A percentile compares a stretch with the other conserved stretches of the same genome.
Evolutionary conservation across 768 basidiomycete species (phyloP).

Genomic region (Rhodotorula graminis): DNA sequence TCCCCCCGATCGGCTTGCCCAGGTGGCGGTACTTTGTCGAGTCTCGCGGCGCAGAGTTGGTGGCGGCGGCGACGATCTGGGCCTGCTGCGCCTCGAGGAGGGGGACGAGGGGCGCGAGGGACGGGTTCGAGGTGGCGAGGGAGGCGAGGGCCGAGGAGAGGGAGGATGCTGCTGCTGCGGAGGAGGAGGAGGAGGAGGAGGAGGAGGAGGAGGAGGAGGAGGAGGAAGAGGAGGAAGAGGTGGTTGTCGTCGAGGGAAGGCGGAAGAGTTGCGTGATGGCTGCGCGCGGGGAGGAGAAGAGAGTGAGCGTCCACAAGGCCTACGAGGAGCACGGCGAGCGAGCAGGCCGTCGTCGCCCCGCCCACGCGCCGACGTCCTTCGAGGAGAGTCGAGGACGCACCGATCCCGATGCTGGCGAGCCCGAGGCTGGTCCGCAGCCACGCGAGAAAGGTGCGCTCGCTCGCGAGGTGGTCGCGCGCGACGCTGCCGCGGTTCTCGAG

Average conservation of each 20-base stretch:
- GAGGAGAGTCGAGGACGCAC: not conserved
- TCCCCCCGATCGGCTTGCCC: slow-evolving; percentile 31
- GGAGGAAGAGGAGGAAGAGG: not conserved
- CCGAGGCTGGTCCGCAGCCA: slow-evolving; percentile 55
- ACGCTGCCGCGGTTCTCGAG: slow-evolving; percentile 55
- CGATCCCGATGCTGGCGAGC: slow-evolving; percentile 29
- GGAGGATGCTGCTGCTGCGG: not conserved
- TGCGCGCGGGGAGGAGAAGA: not conserved
- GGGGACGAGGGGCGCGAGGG: slow-evolving; percentile 2
- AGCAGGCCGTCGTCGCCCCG: too few relatives aligned
- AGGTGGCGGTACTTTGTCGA: slow-evolving; percentile 22
- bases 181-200: not conserved
- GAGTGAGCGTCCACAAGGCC: too few relatives aligned
- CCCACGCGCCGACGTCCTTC: too few relatives aligned
- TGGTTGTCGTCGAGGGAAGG: slow-evolving; percentile 13
- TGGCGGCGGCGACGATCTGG: not conserved
- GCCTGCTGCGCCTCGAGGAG: slow-evolving; percentile 12
- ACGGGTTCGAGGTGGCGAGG: not conserved
- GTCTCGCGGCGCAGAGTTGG: not conserved
- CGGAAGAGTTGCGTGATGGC: slow-evolving; percentile 36
- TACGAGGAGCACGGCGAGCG: too few relatives aligned
- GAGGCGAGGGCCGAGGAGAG: slow-evolving; percentile 1
- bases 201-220: not conserved
- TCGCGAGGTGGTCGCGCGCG: slow-evolving; percentile 56
- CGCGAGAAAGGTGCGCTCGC: slow-evolving; percentile 56